Percentiles rank a stretch among this genome's conserved stretches.
These are phyloP conservation scores for Gnomoniopsis smithogilvyi DNA, from an alignment of 2,329 filamentous ascomycete genomes.

Conservation along the genomic window DNA sequence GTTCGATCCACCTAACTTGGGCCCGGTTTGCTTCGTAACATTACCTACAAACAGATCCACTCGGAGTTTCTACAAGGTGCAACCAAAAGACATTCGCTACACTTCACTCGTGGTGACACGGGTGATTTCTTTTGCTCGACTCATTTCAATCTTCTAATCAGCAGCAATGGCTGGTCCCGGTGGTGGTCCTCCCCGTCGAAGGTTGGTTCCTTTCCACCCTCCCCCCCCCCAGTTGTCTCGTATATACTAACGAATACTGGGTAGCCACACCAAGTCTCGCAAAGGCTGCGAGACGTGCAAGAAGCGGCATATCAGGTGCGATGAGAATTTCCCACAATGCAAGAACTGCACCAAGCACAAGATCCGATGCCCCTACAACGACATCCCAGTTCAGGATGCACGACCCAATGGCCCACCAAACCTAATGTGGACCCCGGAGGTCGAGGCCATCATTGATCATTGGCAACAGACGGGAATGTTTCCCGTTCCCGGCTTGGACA, in stretches of 20 bases:
- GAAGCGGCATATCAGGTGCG: slow-evolving; percentile 93
- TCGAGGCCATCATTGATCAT: slow-evolving; percentile 74
- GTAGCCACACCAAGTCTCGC: slow-evolving; percentile 95
- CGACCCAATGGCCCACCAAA: slow-evolving; percentile 60
- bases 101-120: slow-evolving; percentile 7
- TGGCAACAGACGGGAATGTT: slow-evolving; percentile 85
- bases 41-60: slow-evolving; percentile 3
- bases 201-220: slow-evolving; percentile 36
- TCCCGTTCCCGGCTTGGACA: slow-evolving; percentile 76
- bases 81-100: slow-evolving; percentile 4
- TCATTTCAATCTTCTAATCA: not conserved
- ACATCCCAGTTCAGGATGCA: slow-evolving; percentile 67
- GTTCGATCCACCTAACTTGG: not conserved
- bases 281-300: slow-evolving; percentile 99
- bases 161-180: slow-evolving; percentile 84
- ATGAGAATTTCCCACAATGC: slow-evolving; percentile 98
- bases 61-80: not conserved
- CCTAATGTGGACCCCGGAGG: slow-evolving; percentile 82
- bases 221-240: not conserved
- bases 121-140: slow-evolving; percentile 13
- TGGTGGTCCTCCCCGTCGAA: slow-evolving; percentile 82
- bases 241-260: slow-evolving; percentile 21
- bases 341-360: slow-evolving; percentile 99
- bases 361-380: slow-evolving; percentile 96
- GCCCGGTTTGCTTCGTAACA: not conserved